phyloP scores from a whole-genome alignment of 2,329 filamentous ascomycete genomes.

The Arachnomyces sp. region DNA sequence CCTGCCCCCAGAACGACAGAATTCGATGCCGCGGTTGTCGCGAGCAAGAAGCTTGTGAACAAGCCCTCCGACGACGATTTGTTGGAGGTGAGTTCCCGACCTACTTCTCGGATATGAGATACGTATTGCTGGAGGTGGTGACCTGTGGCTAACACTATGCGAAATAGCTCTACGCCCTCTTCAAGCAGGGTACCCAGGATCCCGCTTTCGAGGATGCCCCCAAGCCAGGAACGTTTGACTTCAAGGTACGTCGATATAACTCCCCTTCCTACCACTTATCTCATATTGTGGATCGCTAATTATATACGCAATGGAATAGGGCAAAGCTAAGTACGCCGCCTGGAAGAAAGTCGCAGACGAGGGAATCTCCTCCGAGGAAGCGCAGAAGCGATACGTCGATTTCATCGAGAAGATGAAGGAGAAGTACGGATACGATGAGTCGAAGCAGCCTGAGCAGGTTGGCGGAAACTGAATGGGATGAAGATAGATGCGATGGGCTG shows the following conservation, averaged over 20 bases:
- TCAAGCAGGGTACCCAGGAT: slow-evolving; percentile 29
- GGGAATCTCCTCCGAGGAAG: slow-evolving; percentile 53
- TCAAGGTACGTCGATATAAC: slow-evolving; percentile 26
- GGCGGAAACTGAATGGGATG: slow-evolving; percentile 7
- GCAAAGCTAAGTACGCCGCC: slow-evolving; percentile 69
- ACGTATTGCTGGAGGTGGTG: slow-evolving; percentile 18
- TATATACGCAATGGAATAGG: slow-evolving; percentile 39
- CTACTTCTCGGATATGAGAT: slow-evolving; percentile 12
- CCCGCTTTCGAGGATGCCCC: slow-evolving; percentile 20
- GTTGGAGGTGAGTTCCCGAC: slow-evolving; percentile 20
- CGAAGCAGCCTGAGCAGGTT: slow-evolving; percentile 14
- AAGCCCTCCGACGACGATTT: slow-evolving; percentile 30
- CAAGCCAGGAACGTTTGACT: slow-evolving; percentile 30
- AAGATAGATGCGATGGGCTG: no score
- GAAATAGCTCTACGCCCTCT: slow-evolving; percentile 30
- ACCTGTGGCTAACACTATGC: slow-evolving; percentile 7
- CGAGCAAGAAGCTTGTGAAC: slow-evolving; percentile 25
- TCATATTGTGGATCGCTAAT: slow-evolving; percentile 8
- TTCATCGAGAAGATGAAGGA: slow-evolving; percentile 64
- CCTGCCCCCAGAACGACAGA: slow-evolving; percentile 15
- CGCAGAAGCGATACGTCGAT: slow-evolving; percentile 68
- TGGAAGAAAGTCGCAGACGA: slow-evolving; percentile 66
- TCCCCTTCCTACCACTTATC: slow-evolving; percentile 17
- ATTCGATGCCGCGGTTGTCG: slow-evolving; percentile 26
- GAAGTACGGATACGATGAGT: slow-evolving; percentile 45